These are phyloP conservation scores for Cyclotella distinguenda DNA, from an alignment of 108 stramenopile species.

Conservation along the genomic window DNA sequence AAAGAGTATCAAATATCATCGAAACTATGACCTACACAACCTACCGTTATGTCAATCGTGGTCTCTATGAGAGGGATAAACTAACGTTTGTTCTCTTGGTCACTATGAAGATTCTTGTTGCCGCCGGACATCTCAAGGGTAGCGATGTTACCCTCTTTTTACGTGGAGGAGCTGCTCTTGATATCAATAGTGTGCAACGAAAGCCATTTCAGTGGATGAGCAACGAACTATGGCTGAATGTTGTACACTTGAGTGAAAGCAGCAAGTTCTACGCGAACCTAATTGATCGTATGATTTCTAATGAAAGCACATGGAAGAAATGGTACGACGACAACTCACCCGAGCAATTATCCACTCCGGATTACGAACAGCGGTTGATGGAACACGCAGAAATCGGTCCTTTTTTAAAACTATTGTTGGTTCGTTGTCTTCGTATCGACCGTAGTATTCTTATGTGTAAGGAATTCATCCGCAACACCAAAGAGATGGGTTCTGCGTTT, in stretches of 20 bases:
- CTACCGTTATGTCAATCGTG: slow-evolving; percentile 91
- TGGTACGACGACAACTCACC: slow-evolving; percentile 93
- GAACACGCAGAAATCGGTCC: slow-evolving; percentile 73
- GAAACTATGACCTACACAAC: slow-evolving; percentile 91
- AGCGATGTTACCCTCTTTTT: slow-evolving; percentile 80
- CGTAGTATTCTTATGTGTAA: slow-evolving; percentile 85
- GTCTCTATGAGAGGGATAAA: slow-evolving; percentile 90
- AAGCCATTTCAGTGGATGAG: slow-evolving; percentile 89
- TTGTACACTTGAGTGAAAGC: slow-evolving; percentile 69
- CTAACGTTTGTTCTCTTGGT: slow-evolving; percentile 85
- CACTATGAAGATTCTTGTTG: slow-evolving; percentile 87
- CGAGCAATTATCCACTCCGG: slow-evolving; percentile 79
- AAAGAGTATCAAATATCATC: slow-evolving; percentile 89
- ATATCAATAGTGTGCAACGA: slow-evolving; percentile 74
- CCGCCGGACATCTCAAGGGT: slow-evolving; percentile 65
- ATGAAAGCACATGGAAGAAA: slow-evolving; percentile 76
- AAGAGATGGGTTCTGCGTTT: slow-evolving; percentile 81
- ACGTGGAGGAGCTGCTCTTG: slow-evolving; percentile 86
- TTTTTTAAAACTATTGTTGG: slow-evolving; percentile 81
- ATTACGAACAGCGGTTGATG: slow-evolving; percentile 77
- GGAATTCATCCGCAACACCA: slow-evolving; percentile 76
- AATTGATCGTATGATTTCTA: slow-evolving; percentile 72
- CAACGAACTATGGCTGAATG: slow-evolving; percentile 87
- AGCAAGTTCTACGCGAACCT: slow-evolving; percentile 80
- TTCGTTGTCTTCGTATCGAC: slow-evolving; percentile 85